Base-by-base conservation (phyloP, 768 basidiomycete species). In the Nidularia pulvinata region DNA sequence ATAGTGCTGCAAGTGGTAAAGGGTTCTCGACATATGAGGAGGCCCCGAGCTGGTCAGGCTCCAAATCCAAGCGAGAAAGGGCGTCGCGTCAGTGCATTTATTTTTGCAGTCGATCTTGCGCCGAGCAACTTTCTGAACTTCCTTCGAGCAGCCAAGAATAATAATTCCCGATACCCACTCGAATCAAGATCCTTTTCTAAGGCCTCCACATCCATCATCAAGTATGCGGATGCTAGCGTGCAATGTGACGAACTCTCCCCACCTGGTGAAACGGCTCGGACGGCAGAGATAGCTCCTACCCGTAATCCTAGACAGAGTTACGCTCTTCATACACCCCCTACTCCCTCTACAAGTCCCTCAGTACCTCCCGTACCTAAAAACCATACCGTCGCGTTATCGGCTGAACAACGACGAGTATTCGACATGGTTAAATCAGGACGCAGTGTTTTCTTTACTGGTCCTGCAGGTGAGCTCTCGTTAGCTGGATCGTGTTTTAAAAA, bases 401-500 rank as follows among this genome's bases (percentile, higher is more conserved):
- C 51, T 1, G 79, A 82, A 50, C 82, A 83, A 51, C 61, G 57
- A 49, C 22, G 51, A 1, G 69, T 83, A n/a, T 44, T 83, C 10
- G 57, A 65, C 7, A 55, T 74, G 36, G 83, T 88, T 6, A 73
- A 81, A 35, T 71, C 73, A 5, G 82, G 83, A 1, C 66, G 76
- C 55, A 88, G 78, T 55, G 76, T 89, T 32, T 90, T 91, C 70
- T 90, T 90, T 65, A 90, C 88, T 1, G 89, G 89, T 19, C 80
- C 85, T 52, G 89, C 89, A 53, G 86, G 88, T 87, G 22, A 19
- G 19, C 45, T 13, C 22, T 14, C 22, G 9, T 9, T 46, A 11
- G 9, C 53, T 50, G 57, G 54, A 19, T 46, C 44, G 33, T 35
- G 46, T 34, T 1, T 35, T 9, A 33, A 30, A n/a, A 50, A 36